Evolutionary conservation across 2,329 filamentous ascomycete species (phyloP), one percentile per base, ranked within the genome.

Genomic region (Aphanoascus verrucosus): DNA sequence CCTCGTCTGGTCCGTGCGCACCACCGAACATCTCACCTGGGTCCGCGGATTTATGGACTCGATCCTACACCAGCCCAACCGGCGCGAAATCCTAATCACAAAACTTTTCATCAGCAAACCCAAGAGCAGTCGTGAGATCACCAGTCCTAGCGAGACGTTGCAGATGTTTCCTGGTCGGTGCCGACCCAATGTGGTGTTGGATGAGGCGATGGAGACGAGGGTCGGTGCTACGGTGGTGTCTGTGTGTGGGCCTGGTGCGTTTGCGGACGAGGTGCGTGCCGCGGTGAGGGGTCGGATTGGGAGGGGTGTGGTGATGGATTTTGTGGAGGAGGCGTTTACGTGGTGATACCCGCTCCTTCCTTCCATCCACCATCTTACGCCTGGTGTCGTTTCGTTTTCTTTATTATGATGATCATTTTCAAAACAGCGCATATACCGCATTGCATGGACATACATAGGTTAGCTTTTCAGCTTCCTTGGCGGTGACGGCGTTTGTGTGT

Each of bases 11-110:
- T 77, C 76, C 2, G 76, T 84, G 19, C 78, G 79, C 7, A 77
- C 75, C 55, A 77, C 76, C 3, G 81, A 84, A 54, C 74, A 76
- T 49, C 73, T 84, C 14, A 73, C 78, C 60, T 84, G 81, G 81
- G 75, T 83, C n/a, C 75, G 76, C 7, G 71, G 74, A 1, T 84
- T 79, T 77, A 84, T 84, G 81, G 79, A 83, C 64, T 71, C 78
- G 61, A 80, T 84, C 57, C 71, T 84, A 37, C 72, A 74, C 20
- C 76, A 83, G 67, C 78, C 79, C 1, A 72, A 74, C 9, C 77
- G 81, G 6, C 72, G 79, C 53, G 76, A 83, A 28, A 71, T 81
- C 14, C 73, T 84, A 11, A 74, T 74, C 49, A 77, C 84, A 56
- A 76, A 80, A 61, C 72, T 84, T 3, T 84, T 82, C 66, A 76